Base-by-base conservation (phyloP, 1,284 basidiomycete species). In the Leccinum ponderosum region DNA sequence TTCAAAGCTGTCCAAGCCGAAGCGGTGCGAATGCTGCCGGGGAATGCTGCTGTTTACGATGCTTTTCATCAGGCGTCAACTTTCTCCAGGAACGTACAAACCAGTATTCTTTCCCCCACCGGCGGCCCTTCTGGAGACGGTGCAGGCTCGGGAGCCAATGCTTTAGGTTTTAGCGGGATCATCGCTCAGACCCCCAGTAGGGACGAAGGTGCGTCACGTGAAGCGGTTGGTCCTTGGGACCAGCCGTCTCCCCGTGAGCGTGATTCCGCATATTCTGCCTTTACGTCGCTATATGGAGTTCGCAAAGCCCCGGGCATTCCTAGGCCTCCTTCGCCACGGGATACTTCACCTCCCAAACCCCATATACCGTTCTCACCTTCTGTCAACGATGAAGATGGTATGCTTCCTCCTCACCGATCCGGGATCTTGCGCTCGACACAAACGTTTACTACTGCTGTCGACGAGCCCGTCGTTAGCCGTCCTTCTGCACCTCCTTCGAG, bases 21-120 rank as follows among this genome's bases (percentile, higher is more conserved):
- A 58, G 53, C 62, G 60, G 60, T 76, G 63, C 77, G 80, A 37
- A 72, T 83, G 59, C 69, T 80, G 53, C 79, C 77, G 62, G 79
- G 66, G 65, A 83, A 81, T 68, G 62, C 79, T 48, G 77, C 77
- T 48, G 82, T 87, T 3, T 92, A 85, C 69, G 90, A 93, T 67
- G 87, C 89, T 3, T 93, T 91, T 77, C 87, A 91, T 71, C 86
- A 87, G 1, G 82, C 89, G 1, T 80, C 81, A 3, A 70, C 84
- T 27, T 31, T 70, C 29, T 64, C 72, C 22, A 68, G 72, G 66
- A 73, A 62, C 42, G 52, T 61, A 37, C 68, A 69, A 27, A 42
- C 62, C 12, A 60, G 61, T 33, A 50, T 73, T 58, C 62, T 74
- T 22, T 65, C 74, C 15, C 58, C 69, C 8, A 56, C 68, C 4